Conservation (phyloP, 768 basidiomycete genomes). For the Pisolithus tinctorius region DNA sequence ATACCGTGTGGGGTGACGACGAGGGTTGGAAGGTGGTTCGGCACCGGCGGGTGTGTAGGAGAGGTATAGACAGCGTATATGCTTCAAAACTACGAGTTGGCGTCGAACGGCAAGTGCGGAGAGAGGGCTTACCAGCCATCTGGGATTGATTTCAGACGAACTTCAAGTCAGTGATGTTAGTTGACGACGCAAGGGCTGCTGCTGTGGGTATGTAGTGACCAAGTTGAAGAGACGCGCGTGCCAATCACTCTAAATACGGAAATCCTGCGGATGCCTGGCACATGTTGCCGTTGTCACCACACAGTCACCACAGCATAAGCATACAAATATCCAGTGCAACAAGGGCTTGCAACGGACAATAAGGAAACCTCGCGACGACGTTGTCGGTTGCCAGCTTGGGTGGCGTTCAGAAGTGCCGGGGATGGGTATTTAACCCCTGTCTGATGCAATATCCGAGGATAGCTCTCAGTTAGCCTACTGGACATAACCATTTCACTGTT, state of each 20-base stretch:
- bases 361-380: no score
- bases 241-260: not conserved
- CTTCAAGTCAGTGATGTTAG: slow-evolving; percentile 5
- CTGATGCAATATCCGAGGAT: no score
- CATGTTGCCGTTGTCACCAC: not conserved
- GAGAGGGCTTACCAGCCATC: slow-evolving; percentile 61
- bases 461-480: no score
- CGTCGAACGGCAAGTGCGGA: not conserved
- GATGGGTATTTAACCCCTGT: no score
- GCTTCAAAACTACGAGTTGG: slow-evolving; percentile 37
- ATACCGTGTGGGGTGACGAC: slow-evolving; percentile 95
- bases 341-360: no score
- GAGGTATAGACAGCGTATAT: slow-evolving; percentile 95
- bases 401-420: no score
- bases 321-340: no score
- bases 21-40: slow-evolving; percentile 95
- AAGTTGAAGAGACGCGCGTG: no score
- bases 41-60: slow-evolving; percentile 91
- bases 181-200: slow-evolving; percentile 6
- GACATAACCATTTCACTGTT: no score
- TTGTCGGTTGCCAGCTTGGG: no score
- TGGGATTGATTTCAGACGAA: slow-evolving; percentile 1
- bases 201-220: not conserved
- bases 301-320: no score
- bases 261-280: not conserved